Conservation (phyloP, 2,329 filamentous ascomycete genomes). For the Fusarium clavum region DNA sequence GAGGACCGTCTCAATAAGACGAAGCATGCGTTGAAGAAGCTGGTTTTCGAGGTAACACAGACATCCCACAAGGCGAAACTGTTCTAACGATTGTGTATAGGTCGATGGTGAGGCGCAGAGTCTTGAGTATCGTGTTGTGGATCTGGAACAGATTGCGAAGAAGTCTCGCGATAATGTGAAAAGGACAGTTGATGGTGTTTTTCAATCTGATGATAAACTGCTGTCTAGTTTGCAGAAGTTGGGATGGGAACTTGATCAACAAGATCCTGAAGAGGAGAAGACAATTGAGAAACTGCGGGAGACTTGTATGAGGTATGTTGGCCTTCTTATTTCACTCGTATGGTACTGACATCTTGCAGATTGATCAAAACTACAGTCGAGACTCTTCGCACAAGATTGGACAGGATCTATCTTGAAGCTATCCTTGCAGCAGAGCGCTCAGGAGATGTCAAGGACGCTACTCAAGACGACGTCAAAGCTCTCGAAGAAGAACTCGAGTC, state of each 20-base stretch:
- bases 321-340: background rate
- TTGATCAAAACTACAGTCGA: constrained; percentile 69
- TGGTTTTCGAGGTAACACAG: constrained; percentile 55
- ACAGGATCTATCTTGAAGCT: constrained; percentile 66
- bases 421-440: constrained; percentile 49
- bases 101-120: constrained; percentile 61
- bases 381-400: constrained; percentile 64
- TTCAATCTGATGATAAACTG: constrained; percentile 73
- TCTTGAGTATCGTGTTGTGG: constrained; percentile 59
- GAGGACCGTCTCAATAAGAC: constrained; percentile 44
- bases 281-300: constrained; percentile 69
- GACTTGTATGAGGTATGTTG: constrained; percentile 62
- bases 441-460: constrained; percentile 44
- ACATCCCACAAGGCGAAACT: background rate
- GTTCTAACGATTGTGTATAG: constrained; percentile 46
- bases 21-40: constrained; percentile 55
- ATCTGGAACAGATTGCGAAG: constrained; percentile 64
- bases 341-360: constrained; percentile 41
- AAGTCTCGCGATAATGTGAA: constrained; percentile 59
- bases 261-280: constrained; percentile 63
- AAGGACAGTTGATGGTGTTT: constrained; percentile 60
- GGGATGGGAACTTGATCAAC: constrained; percentile 67
- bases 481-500: constrained; percentile 75
- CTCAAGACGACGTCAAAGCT: constrained; percentile 58
- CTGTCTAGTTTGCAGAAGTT: constrained; percentile 74